These are phyloP conservation scores for Hortiboletus campestris DNA, from an alignment of 768 basidiomycete genomes.

Conservation along the genomic window DNA sequence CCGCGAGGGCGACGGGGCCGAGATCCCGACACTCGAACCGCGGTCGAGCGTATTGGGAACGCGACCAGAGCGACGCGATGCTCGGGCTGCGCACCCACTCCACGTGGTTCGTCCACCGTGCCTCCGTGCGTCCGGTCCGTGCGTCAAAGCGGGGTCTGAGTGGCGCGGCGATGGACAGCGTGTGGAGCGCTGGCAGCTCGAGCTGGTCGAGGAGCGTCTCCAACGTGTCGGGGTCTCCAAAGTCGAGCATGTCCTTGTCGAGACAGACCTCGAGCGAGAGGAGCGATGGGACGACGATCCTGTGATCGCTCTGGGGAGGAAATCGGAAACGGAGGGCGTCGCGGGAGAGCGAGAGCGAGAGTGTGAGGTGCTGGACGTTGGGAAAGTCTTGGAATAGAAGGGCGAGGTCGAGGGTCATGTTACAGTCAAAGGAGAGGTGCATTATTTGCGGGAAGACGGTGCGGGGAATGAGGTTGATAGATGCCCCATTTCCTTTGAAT, in stretches of 20 bases:
- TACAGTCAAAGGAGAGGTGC: slow-evolving; percentile 22
- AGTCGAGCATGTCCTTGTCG: slow-evolving; percentile 20
- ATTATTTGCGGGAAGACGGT: slow-evolving; percentile 19
- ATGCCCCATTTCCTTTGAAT: slow-evolving; percentile 12
- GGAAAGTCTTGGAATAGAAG: slow-evolving; percentile 18
- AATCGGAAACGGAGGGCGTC: slow-evolving; percentile 9
- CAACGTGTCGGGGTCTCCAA: slow-evolving; percentile 19
- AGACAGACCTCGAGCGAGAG: slow-evolving; percentile 16
- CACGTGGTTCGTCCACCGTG: not conserved
- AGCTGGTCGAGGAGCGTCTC: slow-evolving; percentile 20
- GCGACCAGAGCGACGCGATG: slow-evolving; percentile 13
- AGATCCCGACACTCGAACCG: slow-evolving; percentile 8
- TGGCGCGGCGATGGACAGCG: slow-evolving; percentile 11
- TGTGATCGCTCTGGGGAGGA: slow-evolving; percentile 1
- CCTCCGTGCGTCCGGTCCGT: not conserved
- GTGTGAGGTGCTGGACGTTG: slow-evolving; percentile 14
- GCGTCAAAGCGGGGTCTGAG: not conserved
- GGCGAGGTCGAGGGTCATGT: slow-evolving; percentile 18
- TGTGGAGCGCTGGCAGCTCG: slow-evolving; percentile 19
- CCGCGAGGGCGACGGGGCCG: not conserved
- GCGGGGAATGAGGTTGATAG: slow-evolving; percentile 17
- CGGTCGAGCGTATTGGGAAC: slow-evolving; percentile 5
- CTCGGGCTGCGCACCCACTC: slow-evolving; percentile 17
- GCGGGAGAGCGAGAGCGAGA: slow-evolving; percentile 13
- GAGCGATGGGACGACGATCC: slow-evolving; percentile 6